Evolutionary conservation across 306 rosid genomes (phyloP).

Genomic region (Glycyrrhiza uralensis): DNA sequence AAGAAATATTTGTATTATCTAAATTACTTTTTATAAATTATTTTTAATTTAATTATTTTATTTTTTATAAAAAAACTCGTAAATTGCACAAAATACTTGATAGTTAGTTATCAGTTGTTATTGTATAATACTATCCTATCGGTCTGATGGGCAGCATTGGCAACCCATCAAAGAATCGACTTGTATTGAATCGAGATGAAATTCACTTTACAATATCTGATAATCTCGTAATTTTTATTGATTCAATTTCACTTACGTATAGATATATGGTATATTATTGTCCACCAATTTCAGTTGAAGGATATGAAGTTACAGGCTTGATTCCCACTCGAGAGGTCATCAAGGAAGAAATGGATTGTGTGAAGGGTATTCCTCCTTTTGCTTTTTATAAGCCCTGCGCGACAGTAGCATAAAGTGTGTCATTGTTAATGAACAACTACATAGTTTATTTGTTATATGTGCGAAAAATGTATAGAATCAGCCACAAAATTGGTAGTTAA

Average conservation of each 20-base stretch:
- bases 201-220: conserved; percentile 1
- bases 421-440: neutral
- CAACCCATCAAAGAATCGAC: neutral
- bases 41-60: too few relatives aligned
- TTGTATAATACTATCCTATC: neutral
- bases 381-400: conserved; percentile 68
- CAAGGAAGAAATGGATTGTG: conserved; percentile 89
- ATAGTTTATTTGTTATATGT: neutral
- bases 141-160: neutral
- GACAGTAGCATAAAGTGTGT: conserved; percentile 3
- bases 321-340: conserved; percentile 5
- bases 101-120: too few relatives aligned
- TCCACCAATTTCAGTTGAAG: neutral
- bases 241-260: neutral
- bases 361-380: conserved; percentile 67
- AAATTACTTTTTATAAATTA: too few relatives aligned
- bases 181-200: conserved; percentile 1
- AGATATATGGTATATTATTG: neutral
- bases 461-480: neutral
- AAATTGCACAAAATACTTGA: too few relatives aligned
- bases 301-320: neutral
- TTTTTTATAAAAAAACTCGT: too few relatives aligned
- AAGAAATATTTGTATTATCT: too few relatives aligned
- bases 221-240: conserved; percentile 14
- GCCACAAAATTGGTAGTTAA: neutral